Conservation (phyloP, 2,329 filamentous ascomycete genomes). For the Cercospora brassicicola region DNA sequence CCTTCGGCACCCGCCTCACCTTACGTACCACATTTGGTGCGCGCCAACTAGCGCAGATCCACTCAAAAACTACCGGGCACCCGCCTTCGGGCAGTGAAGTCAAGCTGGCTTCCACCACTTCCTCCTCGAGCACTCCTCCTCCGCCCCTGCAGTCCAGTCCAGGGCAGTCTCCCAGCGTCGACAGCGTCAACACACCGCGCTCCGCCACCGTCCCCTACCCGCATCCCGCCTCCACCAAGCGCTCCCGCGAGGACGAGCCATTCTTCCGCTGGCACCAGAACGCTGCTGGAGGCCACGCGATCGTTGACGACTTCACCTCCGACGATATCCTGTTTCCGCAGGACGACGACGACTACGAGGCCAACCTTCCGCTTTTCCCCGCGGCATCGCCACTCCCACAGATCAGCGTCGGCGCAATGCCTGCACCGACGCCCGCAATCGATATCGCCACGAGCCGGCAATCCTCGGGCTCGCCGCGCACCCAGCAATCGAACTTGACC, state of each 20-base stretch:
- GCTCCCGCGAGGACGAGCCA: slow-evolving; percentile 22
- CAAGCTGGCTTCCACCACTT: slow-evolving; percentile 15
- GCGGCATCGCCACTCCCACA: slow-evolving; percentile 25
- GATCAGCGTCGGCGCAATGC: slow-evolving; percentile 47
- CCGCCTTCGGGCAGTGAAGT: slow-evolving; percentile 12
- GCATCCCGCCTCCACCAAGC: not conserved
- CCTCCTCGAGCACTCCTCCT: slow-evolving; percentile 19
- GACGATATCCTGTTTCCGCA: slow-evolving; percentile 37
- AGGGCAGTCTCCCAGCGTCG: slow-evolving; percentile 30
- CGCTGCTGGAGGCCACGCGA: slow-evolving; percentile 20
- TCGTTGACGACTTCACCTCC: slow-evolving; percentile 31
- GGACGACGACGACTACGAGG: slow-evolving; percentile 29
- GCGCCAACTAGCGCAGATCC: slow-evolving; percentile 11
- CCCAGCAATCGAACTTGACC: slow-evolving; percentile 64
- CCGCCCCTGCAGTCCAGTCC: slow-evolving; percentile 19
- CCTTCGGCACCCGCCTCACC: not conserved
- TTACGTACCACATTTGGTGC: not conserved
- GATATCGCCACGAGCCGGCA: slow-evolving; percentile 57
- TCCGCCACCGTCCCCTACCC: not conserved
- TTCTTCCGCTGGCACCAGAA: slow-evolving; percentile 25
- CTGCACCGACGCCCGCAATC: slow-evolving; percentile 57
- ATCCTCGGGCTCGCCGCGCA: slow-evolving; percentile 59
- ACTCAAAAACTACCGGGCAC: slow-evolving; percentile 6
- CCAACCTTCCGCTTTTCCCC: slow-evolving; percentile 29
- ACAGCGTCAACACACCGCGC: slow-evolving; percentile 33